These are phyloP conservation scores for Entoloma clypeatum DNA, from an alignment of 1,284 basidiomycete species.

Conservation along the genomic window DNA sequence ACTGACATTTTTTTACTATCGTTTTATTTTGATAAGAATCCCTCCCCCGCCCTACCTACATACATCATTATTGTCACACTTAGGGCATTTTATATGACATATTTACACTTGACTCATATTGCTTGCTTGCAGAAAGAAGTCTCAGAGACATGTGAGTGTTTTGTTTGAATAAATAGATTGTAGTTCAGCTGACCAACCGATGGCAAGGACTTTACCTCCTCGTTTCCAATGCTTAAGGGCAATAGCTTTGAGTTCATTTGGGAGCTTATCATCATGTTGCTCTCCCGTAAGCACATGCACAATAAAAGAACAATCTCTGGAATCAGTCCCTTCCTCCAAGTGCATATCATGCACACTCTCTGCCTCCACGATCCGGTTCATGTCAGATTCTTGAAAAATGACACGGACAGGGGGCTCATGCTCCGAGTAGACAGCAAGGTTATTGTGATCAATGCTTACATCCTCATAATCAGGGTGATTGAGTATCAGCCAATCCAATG, in stretches of 20 bases:
- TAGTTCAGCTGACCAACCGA: constrained; percentile 17
- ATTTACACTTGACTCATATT: no score
- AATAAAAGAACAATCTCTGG: constrained; percentile 26
- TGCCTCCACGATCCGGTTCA: constrained; percentile 15
- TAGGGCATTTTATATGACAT: no score
- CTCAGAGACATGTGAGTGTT: no score
- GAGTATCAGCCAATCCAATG: constrained; percentile 29
- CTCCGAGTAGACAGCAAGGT: constrained; percentile 17
- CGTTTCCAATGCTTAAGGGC: constrained; percentile 23
- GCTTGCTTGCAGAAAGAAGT: no score
- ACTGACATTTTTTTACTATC: no score
- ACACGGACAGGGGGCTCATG: constrained; percentile 18
- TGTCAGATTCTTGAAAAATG: constrained; percentile 13
- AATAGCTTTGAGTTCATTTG: constrained; percentile 18
- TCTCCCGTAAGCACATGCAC: constrained; percentile 28
- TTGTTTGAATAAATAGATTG: constrained; percentile 5
- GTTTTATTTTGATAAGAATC: no score
- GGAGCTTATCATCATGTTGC: constrained; percentile 16
- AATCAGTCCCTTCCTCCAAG: constrained; percentile 23
- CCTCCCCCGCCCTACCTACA: no score
- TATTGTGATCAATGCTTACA: constrained; percentile 23
- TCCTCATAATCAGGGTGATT: constrained; percentile 30
- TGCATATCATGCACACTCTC: constrained; percentile 21
- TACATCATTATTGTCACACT: no score
- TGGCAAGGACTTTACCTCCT: constrained; percentile 19